A percentile compares a stretch with the other conserved stretches of the same genome.
These are phyloP conservation scores for Populus deltoides DNA, from an alignment of 345 rosid genomes.

Conservation along the genomic window DNA sequence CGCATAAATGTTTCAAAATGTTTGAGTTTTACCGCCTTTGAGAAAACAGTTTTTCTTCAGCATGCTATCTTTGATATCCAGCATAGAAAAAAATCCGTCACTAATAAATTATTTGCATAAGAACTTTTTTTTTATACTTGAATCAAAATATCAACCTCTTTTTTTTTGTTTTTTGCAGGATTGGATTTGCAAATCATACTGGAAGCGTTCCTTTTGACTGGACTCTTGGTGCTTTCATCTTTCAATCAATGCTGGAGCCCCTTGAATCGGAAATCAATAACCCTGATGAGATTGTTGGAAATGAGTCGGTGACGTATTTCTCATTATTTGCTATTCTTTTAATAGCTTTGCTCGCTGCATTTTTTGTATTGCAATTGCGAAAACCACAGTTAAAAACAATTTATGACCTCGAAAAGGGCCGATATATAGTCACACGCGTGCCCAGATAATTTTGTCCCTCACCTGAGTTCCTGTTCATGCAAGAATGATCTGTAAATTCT, in stretches of 20 bases:
- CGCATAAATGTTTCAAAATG: background rate
- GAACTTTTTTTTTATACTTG: background rate
- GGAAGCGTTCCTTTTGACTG: constrained; percentile 39
- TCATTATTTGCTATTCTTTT: constrained; percentile 42
- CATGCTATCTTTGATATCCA: background rate
- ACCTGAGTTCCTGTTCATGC: background rate
- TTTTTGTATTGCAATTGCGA: constrained; percentile 34
- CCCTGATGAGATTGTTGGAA: constrained; percentile 35
- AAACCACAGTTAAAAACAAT: constrained; percentile 38
- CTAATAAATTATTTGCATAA: background rate
- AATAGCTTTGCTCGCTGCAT: constrained; percentile 32
- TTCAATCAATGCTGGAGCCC: constrained; percentile 30
- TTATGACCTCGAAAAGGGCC: constrained; percentile 40
- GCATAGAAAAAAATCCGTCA: background rate
- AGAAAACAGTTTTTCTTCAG: background rate
- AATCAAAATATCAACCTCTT: background rate
- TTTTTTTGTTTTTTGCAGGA: constrained; percentile 20
- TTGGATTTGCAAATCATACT: constrained; percentile 22
- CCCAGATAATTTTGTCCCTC: constrained; percentile 23
- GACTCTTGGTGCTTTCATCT: constrained; percentile 50
- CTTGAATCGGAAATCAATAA: constrained; percentile 16
- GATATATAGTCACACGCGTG: constrained; percentile 32
- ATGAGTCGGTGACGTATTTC: constrained; percentile 37
- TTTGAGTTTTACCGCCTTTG: background rate
- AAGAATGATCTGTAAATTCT: constrained; percentile 11